Evolutionary conservation across 352 stramenopile species (phyloP).

Genomic region (Globisporangium cystogenes): DNA sequence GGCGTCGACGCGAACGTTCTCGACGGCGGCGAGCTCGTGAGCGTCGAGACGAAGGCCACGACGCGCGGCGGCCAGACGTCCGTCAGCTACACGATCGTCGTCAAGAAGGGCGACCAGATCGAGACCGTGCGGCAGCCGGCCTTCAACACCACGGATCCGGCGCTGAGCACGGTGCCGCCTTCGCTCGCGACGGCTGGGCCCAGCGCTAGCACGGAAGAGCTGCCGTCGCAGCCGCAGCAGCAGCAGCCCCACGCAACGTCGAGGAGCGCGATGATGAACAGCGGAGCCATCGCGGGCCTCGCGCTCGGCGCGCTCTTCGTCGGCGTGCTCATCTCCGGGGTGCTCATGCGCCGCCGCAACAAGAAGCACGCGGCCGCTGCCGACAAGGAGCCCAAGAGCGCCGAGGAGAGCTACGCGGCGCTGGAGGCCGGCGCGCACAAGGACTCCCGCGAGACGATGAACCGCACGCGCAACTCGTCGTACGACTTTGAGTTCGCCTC

Average conservation of each 20-base stretch:
- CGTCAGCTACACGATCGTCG: constrained; percentile 38
- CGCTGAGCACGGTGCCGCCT: neutral
- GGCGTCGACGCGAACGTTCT: constrained; percentile 26
- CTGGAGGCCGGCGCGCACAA: constrained; percentile 1
- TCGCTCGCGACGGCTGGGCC: neutral
- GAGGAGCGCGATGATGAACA: constrained; percentile 5
- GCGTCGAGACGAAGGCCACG: constrained; percentile 28
- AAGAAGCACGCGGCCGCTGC: constrained; percentile 1
- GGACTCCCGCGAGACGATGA: constrained; percentile 2
- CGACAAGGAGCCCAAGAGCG: neutral
- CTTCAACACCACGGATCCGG: constrained; percentile 10
- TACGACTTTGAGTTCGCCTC: constrained; percentile 1
- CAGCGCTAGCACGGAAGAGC: neutral
- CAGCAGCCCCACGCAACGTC: neutral
- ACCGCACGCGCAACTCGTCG: constrained; percentile 7
- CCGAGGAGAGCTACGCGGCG: constrained; percentile 4
- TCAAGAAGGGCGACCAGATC: constrained; percentile 20
- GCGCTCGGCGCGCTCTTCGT: constrained; percentile 7
- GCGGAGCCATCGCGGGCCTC: constrained; percentile 6
- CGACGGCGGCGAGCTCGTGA: constrained; percentile 25
- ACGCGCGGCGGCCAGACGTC: constrained; percentile 19
- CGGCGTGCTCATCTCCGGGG: constrained; percentile 7
- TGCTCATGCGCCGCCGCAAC: constrained; percentile 7
- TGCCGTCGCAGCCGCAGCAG: neutral
- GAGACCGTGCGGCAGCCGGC: constrained; percentile 6